Base-by-base conservation (phyloP, 345 rosid species). In the Brassica nigra region DNA sequence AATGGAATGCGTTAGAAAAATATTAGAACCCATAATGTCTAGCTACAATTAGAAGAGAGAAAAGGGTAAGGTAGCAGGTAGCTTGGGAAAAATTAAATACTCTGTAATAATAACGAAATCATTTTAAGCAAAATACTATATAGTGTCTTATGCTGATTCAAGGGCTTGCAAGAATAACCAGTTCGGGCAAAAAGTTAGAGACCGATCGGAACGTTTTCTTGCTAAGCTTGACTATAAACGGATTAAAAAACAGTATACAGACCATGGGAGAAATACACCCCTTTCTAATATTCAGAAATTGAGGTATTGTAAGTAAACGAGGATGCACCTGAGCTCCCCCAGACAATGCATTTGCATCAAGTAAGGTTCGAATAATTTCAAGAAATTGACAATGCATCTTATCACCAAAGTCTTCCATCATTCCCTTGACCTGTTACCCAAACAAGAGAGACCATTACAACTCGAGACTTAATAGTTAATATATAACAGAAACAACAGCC, bases 331-430 rank as follows among this genome's bases (percentile, higher is more conserved):
- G 98, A 69, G 91, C 87, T 81, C 97, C 83, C 71, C 77, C 97
- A 39, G 97, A 82, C 74, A 88, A 79, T 70, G 97, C 84, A 75
- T 87, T 89, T 11, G 99, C 89, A 86, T 95, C 99, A 83, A 95
- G 85, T 82, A 95, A 89, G 87, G 91, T 95, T 39, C 99, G 95
- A 69, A 95, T 90, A 85, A 93, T 95, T 84, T 95, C 99, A 55
- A 93, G 91, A 88, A 95, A 95, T 72, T 95, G 98, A 87, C 97
- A 95, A 65, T 95, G 91, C 99, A 95, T 91, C 84, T 90, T 92
- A 30, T 88, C 95, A 75, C 93, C 97, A 77, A 93, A 93, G 80
- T 93, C 98, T 66, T 97, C 93, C 81, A 90, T 80, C 97, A 95
- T 90, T 72, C 99, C 97, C 82, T 92, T 91, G 72, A 95, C 98